Evolutionary conservation across 1,284 basidiomycete species (phyloP), one percentile per base, ranked within the genome.

Genomic region (Melampsora americana): DNA sequence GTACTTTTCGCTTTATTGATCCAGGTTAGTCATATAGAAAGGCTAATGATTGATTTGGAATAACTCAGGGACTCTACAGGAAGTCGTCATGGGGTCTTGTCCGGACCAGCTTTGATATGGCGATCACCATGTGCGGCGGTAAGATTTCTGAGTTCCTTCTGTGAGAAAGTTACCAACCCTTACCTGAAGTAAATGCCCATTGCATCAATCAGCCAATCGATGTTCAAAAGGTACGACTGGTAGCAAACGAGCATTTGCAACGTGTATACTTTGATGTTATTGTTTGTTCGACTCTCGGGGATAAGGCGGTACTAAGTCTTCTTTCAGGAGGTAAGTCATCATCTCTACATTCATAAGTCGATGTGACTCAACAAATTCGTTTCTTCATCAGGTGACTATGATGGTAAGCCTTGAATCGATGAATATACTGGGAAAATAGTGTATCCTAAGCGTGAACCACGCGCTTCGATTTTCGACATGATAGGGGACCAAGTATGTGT

Each of bases 401-500:
- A 74, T 74, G 71, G 71, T 74, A 44, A 35, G 71, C 28, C 14
- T 9, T 64, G 18, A 23, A 28, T 32, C 7, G 2, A 5, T n/a
- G 5, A 20, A 6, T 48, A 26, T 50, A 26, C 42, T 48, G n/a
- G 1, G 60, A 23, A 46, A 53, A 1, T 2, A 28, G 14, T 9
- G 44, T 6, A 11, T 39, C 14, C 18, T 50, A 53, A 53, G 9
- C 20, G 20, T 23, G 6, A 28, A 5, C 53, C n/a, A 12, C 7
- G 12, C 30, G 16, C 2, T 46, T 48, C 5, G 12, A 28, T 26
- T 30, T 72, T 20, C 39, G n/a, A n/a, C n/a, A n/a, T n/a, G n/a
- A n/a, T n/a, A 73, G 71, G 71, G 39, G 71, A 74, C 56, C 71
- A 74, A 48, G 71, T 74, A 23, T 11, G 18, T 23, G 46, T 74